phyloP scores from a whole-genome alignment of 2,329 filamentous ascomycete species.

The Apiospora hydei region DNA sequence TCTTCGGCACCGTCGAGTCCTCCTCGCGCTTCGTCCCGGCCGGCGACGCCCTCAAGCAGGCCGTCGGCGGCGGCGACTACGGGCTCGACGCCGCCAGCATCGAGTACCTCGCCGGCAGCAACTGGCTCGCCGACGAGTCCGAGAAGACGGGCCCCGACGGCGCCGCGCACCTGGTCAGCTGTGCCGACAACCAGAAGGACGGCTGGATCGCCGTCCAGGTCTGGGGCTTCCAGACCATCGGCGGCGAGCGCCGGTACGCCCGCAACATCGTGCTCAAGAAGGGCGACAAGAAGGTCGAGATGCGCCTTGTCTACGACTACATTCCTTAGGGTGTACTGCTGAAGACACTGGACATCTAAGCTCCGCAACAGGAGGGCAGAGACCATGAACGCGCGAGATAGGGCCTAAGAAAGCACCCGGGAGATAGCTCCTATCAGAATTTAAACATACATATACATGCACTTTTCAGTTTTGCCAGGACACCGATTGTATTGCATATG shows the following conservation, averaged over 20 bases:
- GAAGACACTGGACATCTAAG: neutral
- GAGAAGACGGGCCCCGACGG: conserved; percentile 62
- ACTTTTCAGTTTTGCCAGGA: too few relatives aligned
- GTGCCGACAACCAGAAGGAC: conserved; percentile 59
- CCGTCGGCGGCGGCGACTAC: conserved; percentile 64
- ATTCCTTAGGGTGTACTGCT: neutral
- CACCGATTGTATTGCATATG: too few relatives aligned
- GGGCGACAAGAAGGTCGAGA: conserved; percentile 53
- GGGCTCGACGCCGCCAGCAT: conserved; percentile 62
- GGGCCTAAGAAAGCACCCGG: neutral
- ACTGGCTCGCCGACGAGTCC: conserved; percentile 65
- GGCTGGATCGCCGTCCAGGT: conserved; percentile 65
- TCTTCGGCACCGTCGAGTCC: conserved; percentile 78
- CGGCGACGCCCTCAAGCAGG: conserved; percentile 60
- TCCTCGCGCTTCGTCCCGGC: conserved; percentile 58
- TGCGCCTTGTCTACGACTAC: conserved; percentile 66
- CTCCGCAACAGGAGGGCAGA: neutral
- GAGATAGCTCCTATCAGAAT: too few relatives aligned
- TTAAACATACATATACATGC: neutral
- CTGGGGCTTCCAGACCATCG: conserved; percentile 66
- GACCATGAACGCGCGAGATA: neutral
- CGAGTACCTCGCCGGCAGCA: conserved; percentile 60
- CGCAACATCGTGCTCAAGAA: conserved; percentile 63
- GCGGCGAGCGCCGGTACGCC: conserved; percentile 60
- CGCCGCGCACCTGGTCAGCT: conserved; percentile 69